Evolutionary conservation across 2,329 filamentous ascomycete genomes (phyloP), one percentile per base, ranked within the genome.

Genomic region (Fusarium circinatum): DNA sequence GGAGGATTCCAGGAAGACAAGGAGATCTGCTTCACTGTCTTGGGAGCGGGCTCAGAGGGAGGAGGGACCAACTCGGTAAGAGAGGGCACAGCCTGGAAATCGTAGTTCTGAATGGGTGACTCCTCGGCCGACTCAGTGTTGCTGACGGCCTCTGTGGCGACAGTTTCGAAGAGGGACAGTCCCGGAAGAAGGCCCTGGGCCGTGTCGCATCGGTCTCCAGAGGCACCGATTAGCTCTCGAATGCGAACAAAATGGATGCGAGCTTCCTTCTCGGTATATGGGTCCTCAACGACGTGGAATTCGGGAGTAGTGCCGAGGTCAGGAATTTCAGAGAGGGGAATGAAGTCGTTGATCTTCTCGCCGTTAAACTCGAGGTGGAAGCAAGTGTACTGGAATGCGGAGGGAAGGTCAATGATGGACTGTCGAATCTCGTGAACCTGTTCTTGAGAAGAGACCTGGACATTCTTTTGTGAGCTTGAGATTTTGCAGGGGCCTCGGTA

Each of bases 231-330:
- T 75, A 99, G 89, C 81, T 99, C 96, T 73, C 96, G 90, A 70
- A 98, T 92, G 75, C 96, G 90, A 59, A 99, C 91, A 74, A 98
- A 86, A 84, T 99, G 96, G 87, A 99, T 93, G 75, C 97, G 92
- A 36, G 96, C 96, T 85, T 99, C 96, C 86, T 98, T 98, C 86
- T 99, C 96, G 48, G 94, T 99, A 83, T 99, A 99, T 51, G 97
- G 94, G 80, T 99, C 96, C 84, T 98, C 93, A 62, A 98, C 91
- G 77, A 99, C 85, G 61, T 89, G 89, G 66, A 98, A 89, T 79
- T 95, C 93, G 41, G 95, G 93, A 71, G 95, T 91, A 39, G 92
- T 84, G 60, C 90, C 89, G 62, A 99, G 89, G 64, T 90, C 94
- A 54, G 93, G 89, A 62, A 99, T 93, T 81, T 99, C 96, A 62